Base-by-base conservation (phyloP, 1,139 yeast species). In the Suhomyces coccinellae region DNA sequence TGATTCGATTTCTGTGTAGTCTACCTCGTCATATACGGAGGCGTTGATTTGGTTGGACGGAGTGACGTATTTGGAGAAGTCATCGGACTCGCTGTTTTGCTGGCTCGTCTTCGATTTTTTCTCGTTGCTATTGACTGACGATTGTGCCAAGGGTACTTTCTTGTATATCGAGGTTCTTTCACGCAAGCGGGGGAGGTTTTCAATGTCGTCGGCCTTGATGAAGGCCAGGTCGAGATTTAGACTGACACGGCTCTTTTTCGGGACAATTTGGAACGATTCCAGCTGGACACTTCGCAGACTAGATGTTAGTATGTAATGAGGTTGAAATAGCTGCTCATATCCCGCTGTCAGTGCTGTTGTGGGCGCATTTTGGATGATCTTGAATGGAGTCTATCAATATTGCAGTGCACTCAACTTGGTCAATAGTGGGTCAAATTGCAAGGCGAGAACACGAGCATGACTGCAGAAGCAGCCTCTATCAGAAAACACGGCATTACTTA, bases 151-250 rank as follows among this genome's bases (percentile, higher is more conserved):
- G 5, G 45, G 39, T 3, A 20, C 31, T 11, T 26, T 26, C 16
- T 34, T 37, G 24, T 34, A 6, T 6, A 32, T 5, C 3, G 48
- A 48, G 17, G 45, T 40, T n/a, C 49, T 41, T 28, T 54, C 46
- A 34, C 66, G 45, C 3, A 62, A 50, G 22, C 61, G 51, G 2
- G 69, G 70, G 20, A 66, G 47, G 37, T 54, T 52, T 9, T 53
- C 55, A n/a, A 60, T 50, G 40, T 60, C 63, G 20, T 60, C 61
- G 20, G 56, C 50, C 16, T 60, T 54, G 26, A 62, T 51, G 39
- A 66, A 49, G 1, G 61, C 69, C 2, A 71, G 66, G 20, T 61
- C 55, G 12, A 65, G 49, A 32, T 54, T 55, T 3, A 51, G 32
- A 24, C 43, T 40, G 44, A 31, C 31, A 26, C 37, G 36, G 11